Evolutionary conservation across 2,329 filamentous ascomycete species (phyloP).

Genomic region (Xylaria sp.): DNA sequence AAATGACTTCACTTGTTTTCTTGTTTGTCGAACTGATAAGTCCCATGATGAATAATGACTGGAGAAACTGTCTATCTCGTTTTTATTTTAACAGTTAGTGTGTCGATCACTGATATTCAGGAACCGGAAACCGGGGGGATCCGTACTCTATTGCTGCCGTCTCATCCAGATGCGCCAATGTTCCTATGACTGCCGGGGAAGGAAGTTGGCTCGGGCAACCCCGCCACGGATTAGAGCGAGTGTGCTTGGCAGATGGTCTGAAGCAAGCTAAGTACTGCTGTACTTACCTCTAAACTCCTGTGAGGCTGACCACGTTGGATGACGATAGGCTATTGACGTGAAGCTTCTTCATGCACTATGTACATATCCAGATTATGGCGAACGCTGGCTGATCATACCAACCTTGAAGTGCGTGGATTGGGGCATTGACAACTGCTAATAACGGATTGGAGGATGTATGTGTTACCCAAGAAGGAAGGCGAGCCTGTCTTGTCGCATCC

Average conservation of each 20-base stretch:
- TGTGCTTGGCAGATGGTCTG: not conserved
- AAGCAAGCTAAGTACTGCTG: not conserved
- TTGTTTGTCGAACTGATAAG: not conserved
- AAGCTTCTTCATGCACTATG: not conserved
- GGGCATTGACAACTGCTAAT: conserved; percentile 19
- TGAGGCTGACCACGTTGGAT: conserved; percentile 30
- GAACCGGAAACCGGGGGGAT: conserved; percentile 15
- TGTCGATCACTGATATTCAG: conserved; percentile 17
- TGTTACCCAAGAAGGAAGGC: conserved; percentile 45
- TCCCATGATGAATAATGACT: not conserved
- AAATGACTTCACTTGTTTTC: not conserved
- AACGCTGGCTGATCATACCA: conserved; percentile 10
- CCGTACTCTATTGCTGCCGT: not conserved
- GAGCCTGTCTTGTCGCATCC: conserved; percentile 31
- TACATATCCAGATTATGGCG: not conserved
- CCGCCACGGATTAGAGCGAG: not conserved
- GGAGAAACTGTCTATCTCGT: not conserved
- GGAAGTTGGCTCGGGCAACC: conserved; percentile 18
- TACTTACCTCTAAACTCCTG: not conserved
- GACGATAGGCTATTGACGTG: conserved; percentile 19
- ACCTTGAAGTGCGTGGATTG: conserved; percentile 4
- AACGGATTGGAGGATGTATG: conserved; percentile 38
- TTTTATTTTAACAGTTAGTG: not conserved
- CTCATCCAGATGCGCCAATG: not conserved
- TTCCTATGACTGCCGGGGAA: conserved; percentile 6